Conservation (phyloP, 2,329 filamentous ascomycete genomes). For the Talaromyces sp. region DNA sequence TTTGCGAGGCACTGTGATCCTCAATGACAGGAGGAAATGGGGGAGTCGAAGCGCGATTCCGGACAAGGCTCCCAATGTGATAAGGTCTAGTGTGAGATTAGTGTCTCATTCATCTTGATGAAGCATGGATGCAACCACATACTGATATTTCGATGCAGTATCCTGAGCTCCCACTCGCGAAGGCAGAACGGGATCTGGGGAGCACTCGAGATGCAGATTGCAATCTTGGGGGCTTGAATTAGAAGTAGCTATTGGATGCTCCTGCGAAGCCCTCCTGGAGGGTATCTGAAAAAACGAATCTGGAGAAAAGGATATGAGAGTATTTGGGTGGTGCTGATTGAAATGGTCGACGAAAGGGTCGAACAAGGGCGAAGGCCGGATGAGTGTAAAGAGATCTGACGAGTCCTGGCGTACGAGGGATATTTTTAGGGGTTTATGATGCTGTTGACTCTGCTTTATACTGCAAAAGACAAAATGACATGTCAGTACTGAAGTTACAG, state of each 20-base stretch:
- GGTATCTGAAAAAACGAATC: neutral
- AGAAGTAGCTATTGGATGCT: neutral
- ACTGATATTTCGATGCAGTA: neutral
- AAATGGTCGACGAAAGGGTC: conserved; percentile 5
- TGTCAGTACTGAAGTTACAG: neutral
- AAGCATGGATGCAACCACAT: neutral
- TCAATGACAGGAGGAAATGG: neutral
- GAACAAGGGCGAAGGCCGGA: neutral
- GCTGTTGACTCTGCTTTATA: neutral
- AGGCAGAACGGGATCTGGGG: neutral
- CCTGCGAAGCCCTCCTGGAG: neutral
- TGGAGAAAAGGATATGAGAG: conserved; percentile 4
- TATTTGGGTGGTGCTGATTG: neutral
- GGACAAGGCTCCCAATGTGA: neutral
- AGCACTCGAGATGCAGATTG: neutral
- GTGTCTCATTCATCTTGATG: neutral
- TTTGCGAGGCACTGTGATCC: neutral
- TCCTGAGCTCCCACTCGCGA: neutral
- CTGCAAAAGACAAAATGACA: neutral
- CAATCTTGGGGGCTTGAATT: neutral
- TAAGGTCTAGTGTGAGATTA: neutral
- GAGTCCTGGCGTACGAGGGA: neutral
- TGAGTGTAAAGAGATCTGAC: neutral
- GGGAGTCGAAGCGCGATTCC: neutral
- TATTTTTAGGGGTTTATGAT: neutral